Percentiles rank a stretch among this genome's conserved stretches.
Conservation (phyloP, 495 filamentous ascomycete species). For the Bryoglossum gracile region DNA sequence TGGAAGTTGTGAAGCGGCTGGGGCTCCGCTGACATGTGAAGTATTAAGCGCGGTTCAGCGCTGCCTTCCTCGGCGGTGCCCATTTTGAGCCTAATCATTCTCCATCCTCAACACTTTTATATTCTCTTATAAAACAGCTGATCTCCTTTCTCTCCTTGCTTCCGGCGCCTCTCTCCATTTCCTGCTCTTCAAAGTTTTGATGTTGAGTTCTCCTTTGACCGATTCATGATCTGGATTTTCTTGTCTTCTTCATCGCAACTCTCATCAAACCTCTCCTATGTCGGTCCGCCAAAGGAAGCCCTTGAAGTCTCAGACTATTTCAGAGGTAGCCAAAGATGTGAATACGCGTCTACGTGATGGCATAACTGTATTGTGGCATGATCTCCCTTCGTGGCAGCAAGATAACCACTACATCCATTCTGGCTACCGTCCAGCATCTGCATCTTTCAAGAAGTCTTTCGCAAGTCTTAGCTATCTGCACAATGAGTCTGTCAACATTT, state of each 20-base stretch:
- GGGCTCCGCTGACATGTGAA: too few species aligned
- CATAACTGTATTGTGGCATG: slow-evolving; percentile 48
- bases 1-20: too few species aligned
- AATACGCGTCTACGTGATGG: slow-evolving; percentile 21
- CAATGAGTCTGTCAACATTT: slow-evolving; percentile 95
- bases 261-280: slow-evolving; percentile 5
- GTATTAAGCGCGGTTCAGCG: neutral
- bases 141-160: neutral
- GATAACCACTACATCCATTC: slow-evolving; percentile 71
- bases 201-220: neutral
- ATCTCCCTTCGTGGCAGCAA: slow-evolving; percentile 61
- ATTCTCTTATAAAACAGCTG: neutral
- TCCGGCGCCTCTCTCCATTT: neutral
- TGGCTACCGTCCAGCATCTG: slow-evolving; percentile 64
- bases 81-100: too few species aligned
- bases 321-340: slow-evolving; percentile 12
- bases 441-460: slow-evolving; percentile 56
- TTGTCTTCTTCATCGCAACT: neutral
- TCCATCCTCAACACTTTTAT: neutral
- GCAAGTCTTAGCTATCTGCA: slow-evolving; percentile 67
- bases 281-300: slow-evolving; percentile 14
- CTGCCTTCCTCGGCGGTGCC: neutral
- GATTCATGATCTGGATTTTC: neutral
- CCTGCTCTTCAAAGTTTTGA: neutral
- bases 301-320: slow-evolving; percentile 10